Evolutionary conservation across 169 alveolate genomes (phyloP).

Genomic region (Plasmodium malariae): DNA sequence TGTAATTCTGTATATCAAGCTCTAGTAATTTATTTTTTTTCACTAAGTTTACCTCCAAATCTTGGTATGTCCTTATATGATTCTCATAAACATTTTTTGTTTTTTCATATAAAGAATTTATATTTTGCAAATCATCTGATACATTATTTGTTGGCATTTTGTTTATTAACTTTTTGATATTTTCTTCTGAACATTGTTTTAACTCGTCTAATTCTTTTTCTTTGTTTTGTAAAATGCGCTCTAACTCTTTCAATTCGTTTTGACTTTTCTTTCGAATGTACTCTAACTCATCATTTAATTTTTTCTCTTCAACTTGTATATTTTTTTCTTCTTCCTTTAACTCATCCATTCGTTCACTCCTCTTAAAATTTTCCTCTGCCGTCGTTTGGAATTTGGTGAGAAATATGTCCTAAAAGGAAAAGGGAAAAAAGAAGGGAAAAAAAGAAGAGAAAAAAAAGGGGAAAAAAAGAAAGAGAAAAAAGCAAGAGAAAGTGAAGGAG

Average conservation of each 20-base stretch:
- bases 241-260: constrained; percentile 29
- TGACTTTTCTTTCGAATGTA: constrained; percentile 44
- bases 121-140: constrained; percentile 48
- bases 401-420: constrained; percentile 36
- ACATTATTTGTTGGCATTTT: constrained; percentile 37
- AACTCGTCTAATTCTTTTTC: constrained; percentile 38
- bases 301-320: constrained; percentile 57
- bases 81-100: constrained; percentile 67
- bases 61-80: constrained; percentile 55
- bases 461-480: too few species aligned
- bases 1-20: constrained; percentile 46
- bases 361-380: constrained; percentile 29
- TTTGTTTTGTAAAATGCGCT: constrained; percentile 22
- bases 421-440: not conserved
- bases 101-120: constrained; percentile 53
- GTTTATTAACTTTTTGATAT: constrained; percentile 23
- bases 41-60: constrained; percentile 32
- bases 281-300: constrained; percentile 64
- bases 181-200: constrained; percentile 36
- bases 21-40: constrained; percentile 48
- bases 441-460: too few species aligned
- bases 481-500: too few species aligned
- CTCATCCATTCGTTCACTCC: constrained; percentile 8
- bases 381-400: constrained; percentile 56
- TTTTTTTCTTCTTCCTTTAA: constrained; percentile 64